Evolutionary conservation across 1,139 yeast genomes (phyloP), one percentile per base, ranked within the genome.

Genomic region (Hyphopichia khmerensis): DNA sequence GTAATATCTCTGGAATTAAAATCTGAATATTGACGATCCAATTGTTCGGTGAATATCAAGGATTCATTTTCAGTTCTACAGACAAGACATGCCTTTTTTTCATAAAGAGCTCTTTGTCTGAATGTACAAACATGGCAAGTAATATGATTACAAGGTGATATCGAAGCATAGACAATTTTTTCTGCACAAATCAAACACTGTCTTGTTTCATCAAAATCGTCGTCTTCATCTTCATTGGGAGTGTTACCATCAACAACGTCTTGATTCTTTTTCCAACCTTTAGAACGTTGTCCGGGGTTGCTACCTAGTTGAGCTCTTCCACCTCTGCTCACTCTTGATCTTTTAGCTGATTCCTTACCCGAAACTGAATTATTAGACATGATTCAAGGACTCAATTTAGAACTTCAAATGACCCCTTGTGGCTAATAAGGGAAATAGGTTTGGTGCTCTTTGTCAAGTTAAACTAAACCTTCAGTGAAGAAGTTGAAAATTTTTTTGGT

Each of bases 101-200:
- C 77, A 64, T 87, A 90, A 24, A 91, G 67, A 0, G 90, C 93
- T 36, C 97, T 73, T 56, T 90, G 89, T 51, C 97, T 75, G 53
- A 91, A 79, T 0, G 90, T 75, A 68, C 99, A 93, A 42, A 65
- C 67, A 59, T 89, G 90, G 62, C 99, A 93, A 0, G 91, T 82
- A 19, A 75, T 75, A 59, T 93, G 98, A 53, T 84, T 84, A 64
- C 99, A 93, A 1, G 91, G 87, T 2, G 93, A 79, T 14, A 86
- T 62, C 0, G 96, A 87, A 2, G 82, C 82, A 55, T 75, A 78
- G 18, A 52, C 55, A 35, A 90, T 73, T 35, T 67, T 70, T 39
- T 87, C 85, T 1, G 98, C 95, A 68, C 99, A 93, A 44, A 93
- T 88, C 33, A 90, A 65, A 69, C 98, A 91, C 23, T 70, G 62